A percentile compares a stretch with the other conserved stretches of the same genome.
These are phyloP conservation scores for Phoma sp. DNA, from an alignment of 2,329 filamentous ascomycete genomes.

Conservation along the genomic window DNA sequence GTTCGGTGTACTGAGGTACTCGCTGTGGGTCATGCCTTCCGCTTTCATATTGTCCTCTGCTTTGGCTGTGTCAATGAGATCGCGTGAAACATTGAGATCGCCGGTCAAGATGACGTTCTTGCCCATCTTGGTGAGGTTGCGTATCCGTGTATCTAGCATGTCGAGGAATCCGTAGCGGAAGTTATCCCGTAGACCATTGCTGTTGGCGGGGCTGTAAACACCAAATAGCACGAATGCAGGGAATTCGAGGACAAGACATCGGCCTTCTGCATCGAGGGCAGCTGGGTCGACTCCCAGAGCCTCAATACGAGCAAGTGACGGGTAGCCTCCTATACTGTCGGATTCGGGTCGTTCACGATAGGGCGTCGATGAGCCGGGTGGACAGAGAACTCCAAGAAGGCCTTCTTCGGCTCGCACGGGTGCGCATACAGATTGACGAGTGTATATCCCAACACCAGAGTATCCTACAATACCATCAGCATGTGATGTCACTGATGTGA, in stretches of 20 bases:
- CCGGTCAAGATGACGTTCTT: constrained; percentile 87
- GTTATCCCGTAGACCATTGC: constrained; percentile 81
- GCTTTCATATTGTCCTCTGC: constrained; percentile 75
- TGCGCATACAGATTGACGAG: constrained; percentile 81
- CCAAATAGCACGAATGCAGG: constrained; percentile 93
- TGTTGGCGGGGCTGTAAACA: constrained; percentile 88
- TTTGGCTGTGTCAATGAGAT: constrained; percentile 77
- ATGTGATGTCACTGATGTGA: constrained; percentile 16
- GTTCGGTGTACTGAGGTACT: constrained; percentile 75
- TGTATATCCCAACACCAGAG: constrained; percentile 94
- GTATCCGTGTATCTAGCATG: constrained; percentile 80
- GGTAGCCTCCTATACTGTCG: constrained; percentile 89
- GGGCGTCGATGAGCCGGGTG: constrained; percentile 71
- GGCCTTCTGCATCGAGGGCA: constrained; percentile 85
- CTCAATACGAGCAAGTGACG: constrained; percentile 69
- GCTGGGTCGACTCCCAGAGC: constrained; percentile 68
- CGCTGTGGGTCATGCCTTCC: constrained; percentile 69
- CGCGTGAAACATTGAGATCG: constrained; percentile 80
- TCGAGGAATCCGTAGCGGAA: constrained; percentile 83
- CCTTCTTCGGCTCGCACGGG: constrained; percentile 94
- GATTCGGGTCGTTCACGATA: constrained; percentile 77
- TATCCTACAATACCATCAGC: constrained; percentile 68
- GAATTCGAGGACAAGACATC: constrained; percentile 90
- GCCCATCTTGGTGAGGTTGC: constrained; percentile 79
- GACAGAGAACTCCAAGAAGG: constrained; percentile 79